Evolutionary conservation across 768 basidiomycete genomes (phyloP), one percentile per base, ranked within the genome.

Genomic region (Hygrophoropsis aurantiaca): DNA sequence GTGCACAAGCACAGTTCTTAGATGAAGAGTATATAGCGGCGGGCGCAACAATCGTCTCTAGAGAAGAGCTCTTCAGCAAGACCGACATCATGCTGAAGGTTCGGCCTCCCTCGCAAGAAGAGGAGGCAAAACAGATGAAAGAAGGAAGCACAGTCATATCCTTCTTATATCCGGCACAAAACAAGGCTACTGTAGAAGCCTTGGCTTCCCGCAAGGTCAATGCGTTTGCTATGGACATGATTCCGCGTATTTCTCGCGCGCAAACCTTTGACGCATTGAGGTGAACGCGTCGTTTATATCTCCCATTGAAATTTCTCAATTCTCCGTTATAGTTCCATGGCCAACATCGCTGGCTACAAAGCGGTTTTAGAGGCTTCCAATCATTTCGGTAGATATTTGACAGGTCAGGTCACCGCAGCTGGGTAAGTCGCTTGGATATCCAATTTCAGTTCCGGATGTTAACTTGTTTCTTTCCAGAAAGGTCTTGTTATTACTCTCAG

Each of bases 291-390:
- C 32, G 20, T 13, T 45, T 26, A 50, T 21, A 24, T 33, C 9
- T 25, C 40, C 40, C n/a, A 43, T 34, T 51, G 24, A 45, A n/a
- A 5, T 27, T 25, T 40, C 43, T 33, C 11, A 43, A 34, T 16
- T 27, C 24, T 13, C 32, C 23, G 19, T 24, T 25, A 23, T 27
- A 91, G 91, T 58, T 92, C 90, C 20, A 94, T 94, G 91, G 84
- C 87, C n/a, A 94, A 93, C 60, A 93, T 91, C 34, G 80, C 90
- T n/a, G 91, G 91, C 11, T 94, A 94, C 66, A 91, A 94, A 64
- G 91, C 91, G 33, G 90, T 94, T 39, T 65, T 94, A 60, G 91
- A 94, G 65, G 91, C 91, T 24, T 88, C 90, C 20, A 92, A 90
- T 64, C 80, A 88, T 59, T 94, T 94, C 58, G 90, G 90, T 58